Conservation (phyloP, 805 yeast genomes). For the Pichia cephalocereana region DNA sequence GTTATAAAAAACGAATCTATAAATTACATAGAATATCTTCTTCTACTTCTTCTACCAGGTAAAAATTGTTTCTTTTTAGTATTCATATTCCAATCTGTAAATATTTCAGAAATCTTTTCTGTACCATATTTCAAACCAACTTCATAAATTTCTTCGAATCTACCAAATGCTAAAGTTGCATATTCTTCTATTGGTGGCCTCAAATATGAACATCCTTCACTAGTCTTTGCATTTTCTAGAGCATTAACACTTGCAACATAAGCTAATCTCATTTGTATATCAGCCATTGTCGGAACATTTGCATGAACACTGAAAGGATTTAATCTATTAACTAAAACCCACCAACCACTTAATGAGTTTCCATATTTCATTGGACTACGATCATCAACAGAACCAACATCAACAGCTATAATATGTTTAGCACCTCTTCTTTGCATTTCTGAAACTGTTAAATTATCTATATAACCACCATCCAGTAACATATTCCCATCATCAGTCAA, state of each 20-base stretch:
- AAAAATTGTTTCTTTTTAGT: constrained; percentile 16
- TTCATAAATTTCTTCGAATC: constrained; percentile 79
- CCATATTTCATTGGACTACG: constrained; percentile 86
- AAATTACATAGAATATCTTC: constrained; percentile 58
- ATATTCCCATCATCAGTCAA: constrained; percentile 82
- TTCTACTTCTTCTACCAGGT: constrained; percentile 18
- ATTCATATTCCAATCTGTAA: constrained; percentile 36
- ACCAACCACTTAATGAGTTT: constrained; percentile 82
- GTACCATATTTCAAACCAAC: constrained; percentile 76
- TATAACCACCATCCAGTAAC: constrained; percentile 94
- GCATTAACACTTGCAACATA: constrained; percentile 95
- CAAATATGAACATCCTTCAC: constrained; percentile 77
- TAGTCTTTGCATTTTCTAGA: constrained; percentile 71
- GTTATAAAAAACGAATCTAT: no score
- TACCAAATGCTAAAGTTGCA: constrained; percentile 87
- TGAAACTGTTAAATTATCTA: constrained; percentile 84
- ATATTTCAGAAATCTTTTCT: constrained; percentile 36
- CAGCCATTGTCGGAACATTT: constrained; percentile 89
- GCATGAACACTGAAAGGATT: constrained; percentile 86
- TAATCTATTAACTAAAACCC: constrained; percentile 83
- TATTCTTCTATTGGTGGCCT: constrained; percentile 92
- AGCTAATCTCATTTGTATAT: constrained; percentile 85
- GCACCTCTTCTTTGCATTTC: constrained; percentile 93
- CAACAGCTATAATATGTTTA: constrained; percentile 79
- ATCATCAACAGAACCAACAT: constrained; percentile 93